Base-by-base conservation (phyloP, 306 rosid species). In the Prunus salicina region DNA sequence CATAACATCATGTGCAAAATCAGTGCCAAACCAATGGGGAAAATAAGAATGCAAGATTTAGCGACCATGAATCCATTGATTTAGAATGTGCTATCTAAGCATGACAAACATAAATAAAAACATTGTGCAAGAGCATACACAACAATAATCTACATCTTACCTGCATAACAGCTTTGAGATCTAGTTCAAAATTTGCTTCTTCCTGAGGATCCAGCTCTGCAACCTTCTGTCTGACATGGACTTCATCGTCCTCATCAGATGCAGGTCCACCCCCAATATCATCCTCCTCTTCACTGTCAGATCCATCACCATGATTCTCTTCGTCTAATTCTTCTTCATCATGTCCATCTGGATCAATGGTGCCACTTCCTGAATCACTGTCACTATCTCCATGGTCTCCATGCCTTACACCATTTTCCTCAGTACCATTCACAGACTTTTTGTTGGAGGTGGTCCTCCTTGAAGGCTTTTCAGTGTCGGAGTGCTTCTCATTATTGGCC, bases 211-310 rank as follows among this genome's bases (percentile, higher is more conserved):
- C 98, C 66, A 96, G 90, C 82, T 88, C 84, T 3, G 93, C 68
- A 84, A 89, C 89, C 79, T 86, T 91, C 88, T 91, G 98, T 71
- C 98, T 92, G 43, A 96, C 98, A 74, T 82, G 98, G 76, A 96
- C 97, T 86, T 92, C 98, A 82, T 92, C 99, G 18, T 96, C 98
- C 66, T 92, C 97, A 55, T 96, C 98, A n/a, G 97, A 91, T 67
- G 82, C 96, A 77, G 92, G 92, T 77, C 87, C 96, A 62, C 87
- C 90, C 47, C 87, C 85, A n/a, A 91, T 95, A 12, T 89, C 97
- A 3, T 91, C 95, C 0, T 91, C 98, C 56, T 92, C 97, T 63
- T 92, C 97, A 47, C 91, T 89, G 56, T 91, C 98, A 84, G 88
- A 79, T 79, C 93, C 96, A 78, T 85, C 90, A 19, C 87, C 98